A percentile compares a stretch with the other conserved stretches of the same genome.
Conservation (phyloP, 371 early-diverging fungal genomes). For the Lichtheimia corymbifera region DNA sequence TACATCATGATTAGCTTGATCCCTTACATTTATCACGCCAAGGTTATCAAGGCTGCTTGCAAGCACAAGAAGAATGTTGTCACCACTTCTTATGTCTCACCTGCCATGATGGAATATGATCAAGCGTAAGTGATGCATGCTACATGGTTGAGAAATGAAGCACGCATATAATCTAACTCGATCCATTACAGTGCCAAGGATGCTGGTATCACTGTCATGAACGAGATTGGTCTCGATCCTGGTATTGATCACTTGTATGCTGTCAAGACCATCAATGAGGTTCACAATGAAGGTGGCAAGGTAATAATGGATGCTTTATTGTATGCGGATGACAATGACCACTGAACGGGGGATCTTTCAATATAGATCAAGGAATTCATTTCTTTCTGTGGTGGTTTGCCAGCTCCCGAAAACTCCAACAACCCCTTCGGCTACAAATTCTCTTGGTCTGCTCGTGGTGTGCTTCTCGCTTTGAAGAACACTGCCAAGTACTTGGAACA, state of each 20-base stretch:
- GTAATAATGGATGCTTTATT: slow-evolving; percentile 27
- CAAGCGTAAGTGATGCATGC: slow-evolving; percentile 56
- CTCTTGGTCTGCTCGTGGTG: slow-evolving; percentile 96
- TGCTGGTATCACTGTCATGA: slow-evolving; percentile 83
- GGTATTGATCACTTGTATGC: slow-evolving; percentile 95
- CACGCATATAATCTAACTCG: background rate
- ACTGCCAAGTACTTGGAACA: slow-evolving; percentile 85
- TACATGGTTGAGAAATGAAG: background rate
- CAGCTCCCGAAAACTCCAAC: slow-evolving; percentile 96
- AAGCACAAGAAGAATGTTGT: slow-evolving; percentile 83
- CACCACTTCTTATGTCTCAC: slow-evolving; percentile 91
- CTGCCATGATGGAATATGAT: slow-evolving; percentile 83
- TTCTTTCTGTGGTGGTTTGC: slow-evolving; percentile 98
- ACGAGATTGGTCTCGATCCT: slow-evolving; percentile 95
- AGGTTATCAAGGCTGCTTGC: slow-evolving; percentile 84
- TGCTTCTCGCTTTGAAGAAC: slow-evolving; percentile 93
- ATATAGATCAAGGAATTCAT: slow-evolving; percentile 77
- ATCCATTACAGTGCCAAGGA: slow-evolving; percentile 63
- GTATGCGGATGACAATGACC: background rate
- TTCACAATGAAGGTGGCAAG: slow-evolving; percentile 88
- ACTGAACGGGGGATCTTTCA: background rate
- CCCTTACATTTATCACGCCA: slow-evolving; percentile 85
- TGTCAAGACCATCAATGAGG: slow-evolving; percentile 83
- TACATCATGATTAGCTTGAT: slow-evolving; percentile 63
- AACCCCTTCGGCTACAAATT: slow-evolving; percentile 99